Percentiles rank a stretch among this genome's conserved stretches.
Evolutionary conservation across 352 stramenopile species (phyloP).

Genomic region (Aphanomyces invadans): DNA sequence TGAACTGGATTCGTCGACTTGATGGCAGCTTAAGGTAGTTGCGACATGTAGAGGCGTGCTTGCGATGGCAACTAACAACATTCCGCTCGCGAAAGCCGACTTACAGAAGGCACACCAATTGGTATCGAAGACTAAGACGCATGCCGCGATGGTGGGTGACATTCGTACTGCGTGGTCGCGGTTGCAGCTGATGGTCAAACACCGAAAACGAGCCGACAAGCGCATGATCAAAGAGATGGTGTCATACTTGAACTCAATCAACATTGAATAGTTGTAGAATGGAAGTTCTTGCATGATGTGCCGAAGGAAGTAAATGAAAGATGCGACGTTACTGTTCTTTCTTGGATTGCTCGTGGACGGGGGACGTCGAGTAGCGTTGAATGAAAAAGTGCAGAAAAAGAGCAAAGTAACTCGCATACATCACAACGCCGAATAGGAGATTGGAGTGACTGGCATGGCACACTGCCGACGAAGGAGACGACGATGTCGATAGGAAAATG

Average conservation of each 20-base stretch:
- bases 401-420: constrained; percentile 92
- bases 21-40: background rate
- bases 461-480: background rate
- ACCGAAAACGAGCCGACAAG: constrained; percentile 76
- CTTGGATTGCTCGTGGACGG: background rate
- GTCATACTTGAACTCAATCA: constrained; percentile 60
- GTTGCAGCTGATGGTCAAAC: constrained; percentile 55
- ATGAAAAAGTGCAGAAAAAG: constrained; percentile 91
- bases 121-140: constrained; percentile 33
- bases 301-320: background rate
- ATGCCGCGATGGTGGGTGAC: constrained; percentile 29
- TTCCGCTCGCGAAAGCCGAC: constrained; percentile 54
- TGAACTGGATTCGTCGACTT: background rate
- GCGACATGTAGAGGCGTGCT: constrained; percentile 34
- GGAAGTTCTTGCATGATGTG: constrained; percentile 7
- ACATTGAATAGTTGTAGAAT: constrained; percentile 1
- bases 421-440: constrained; percentile 84
- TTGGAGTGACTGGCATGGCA: constrained; percentile 78
- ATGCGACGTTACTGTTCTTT: background rate
- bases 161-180: constrained; percentile 64
- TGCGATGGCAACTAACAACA: constrained; percentile 51
- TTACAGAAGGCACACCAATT: constrained; percentile 53
- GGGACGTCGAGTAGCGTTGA: constrained; percentile 52
- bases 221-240: constrained; percentile 80
- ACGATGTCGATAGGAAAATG: constrained; percentile 50